phyloP scores from a whole-genome alignment of 1,284 basidiomycete genomes.

The Sparassis latifolia region DNA sequence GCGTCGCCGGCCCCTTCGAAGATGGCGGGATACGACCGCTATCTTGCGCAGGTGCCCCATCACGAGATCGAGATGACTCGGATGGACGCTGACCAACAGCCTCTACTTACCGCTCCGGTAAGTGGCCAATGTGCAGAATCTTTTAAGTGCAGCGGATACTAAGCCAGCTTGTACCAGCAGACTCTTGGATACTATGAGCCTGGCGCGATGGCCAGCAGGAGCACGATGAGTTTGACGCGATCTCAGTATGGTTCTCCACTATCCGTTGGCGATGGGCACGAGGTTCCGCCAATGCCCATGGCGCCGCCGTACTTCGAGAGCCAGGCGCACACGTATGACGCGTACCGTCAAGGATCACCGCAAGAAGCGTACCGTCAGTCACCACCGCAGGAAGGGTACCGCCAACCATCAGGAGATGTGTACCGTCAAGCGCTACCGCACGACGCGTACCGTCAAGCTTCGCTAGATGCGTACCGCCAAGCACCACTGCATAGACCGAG shows the following conservation, averaged over 20 bases:
- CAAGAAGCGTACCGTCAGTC: constrained; percentile 18
- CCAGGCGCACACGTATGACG: constrained; percentile 11
- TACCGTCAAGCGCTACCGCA: constrained; percentile 6
- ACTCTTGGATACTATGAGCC: constrained; percentile 25
- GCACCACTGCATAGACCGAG: constrained; percentile 25
- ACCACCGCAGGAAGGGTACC: too few species aligned
- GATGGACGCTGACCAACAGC: constrained; percentile 46
- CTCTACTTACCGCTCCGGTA: constrained; percentile 38
- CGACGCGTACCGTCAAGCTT: constrained; percentile 6
- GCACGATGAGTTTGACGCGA: constrained; percentile 17
- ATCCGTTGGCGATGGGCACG: constrained; percentile 2
- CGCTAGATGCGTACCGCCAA: constrained; percentile 19
- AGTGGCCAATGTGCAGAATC: background rate
- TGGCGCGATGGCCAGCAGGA: constrained; percentile 12
- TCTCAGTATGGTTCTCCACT: constrained; percentile 13
- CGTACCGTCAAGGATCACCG: constrained; percentile 23
- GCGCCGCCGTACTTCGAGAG: constrained; percentile 9
- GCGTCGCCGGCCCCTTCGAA: constrained; percentile 38
- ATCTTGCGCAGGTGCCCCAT: constrained; percentile 39
- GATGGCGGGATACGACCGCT: constrained; percentile 42
- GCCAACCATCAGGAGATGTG: too few species aligned
- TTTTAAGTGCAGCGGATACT: background rate
- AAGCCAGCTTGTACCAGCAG: constrained; percentile 5
- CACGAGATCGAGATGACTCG: constrained; percentile 52
- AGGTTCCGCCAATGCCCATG: constrained; percentile 10